These are phyloP conservation scores for Fusarium napiforme DNA, from an alignment of 2,329 filamentous ascomycete genomes.

Conservation along the genomic window DNA sequence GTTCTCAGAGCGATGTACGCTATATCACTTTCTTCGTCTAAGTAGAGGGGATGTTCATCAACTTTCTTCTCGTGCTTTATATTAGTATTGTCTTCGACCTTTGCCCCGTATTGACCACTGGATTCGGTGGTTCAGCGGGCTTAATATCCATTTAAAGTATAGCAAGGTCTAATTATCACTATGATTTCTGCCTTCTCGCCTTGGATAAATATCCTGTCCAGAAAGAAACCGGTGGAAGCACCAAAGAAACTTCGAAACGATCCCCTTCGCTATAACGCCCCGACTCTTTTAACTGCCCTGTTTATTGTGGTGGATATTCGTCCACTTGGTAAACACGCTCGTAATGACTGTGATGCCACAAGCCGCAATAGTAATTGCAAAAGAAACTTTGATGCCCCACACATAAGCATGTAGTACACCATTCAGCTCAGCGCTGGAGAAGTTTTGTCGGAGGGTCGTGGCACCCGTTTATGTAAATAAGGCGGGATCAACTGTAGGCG, in stretches of 20 bases:
- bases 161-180: rapidly evolving
- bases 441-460: background rate
- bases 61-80: rapidly evolving
- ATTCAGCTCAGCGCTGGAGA: background rate
- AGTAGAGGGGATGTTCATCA: rapidly evolving
- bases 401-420: background rate
- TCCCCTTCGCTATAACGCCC: rapidly evolving
- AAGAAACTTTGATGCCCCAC: background rate
- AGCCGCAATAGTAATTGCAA: background rate
- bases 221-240: background rate
- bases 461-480: background rate
- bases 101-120: too few relatives aligned
- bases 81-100: rapidly evolving
- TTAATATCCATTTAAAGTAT: rapidly evolving
- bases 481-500: background rate
- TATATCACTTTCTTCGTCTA: rapidly evolving
- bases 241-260: rapidly evolving
- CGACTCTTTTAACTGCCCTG: rapidly evolving
- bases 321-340: background rate
- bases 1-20: rapidly evolving
- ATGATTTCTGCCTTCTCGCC: rapidly evolving
- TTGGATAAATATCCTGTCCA: rapidly evolving
- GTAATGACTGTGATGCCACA: background rate
- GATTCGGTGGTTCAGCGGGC: rapidly evolving
- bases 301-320: background rate